These are phyloP conservation scores for Colletotrichum camelliae DNA, from an alignment of 2,329 filamentous ascomycete genomes.

Conservation along the genomic window DNA sequence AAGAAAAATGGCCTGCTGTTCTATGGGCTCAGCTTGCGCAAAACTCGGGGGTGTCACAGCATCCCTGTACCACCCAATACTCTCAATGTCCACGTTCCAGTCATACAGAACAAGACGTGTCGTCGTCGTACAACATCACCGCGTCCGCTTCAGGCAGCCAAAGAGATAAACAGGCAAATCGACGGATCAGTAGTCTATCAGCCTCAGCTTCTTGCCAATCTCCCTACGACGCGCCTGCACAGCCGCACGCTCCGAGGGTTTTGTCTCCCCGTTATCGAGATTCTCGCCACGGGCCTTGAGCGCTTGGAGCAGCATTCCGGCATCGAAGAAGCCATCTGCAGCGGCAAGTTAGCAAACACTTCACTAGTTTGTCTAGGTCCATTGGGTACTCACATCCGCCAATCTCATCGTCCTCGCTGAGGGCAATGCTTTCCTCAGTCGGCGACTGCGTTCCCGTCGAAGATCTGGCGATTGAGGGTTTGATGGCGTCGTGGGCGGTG, in stretches of 20 bases:
- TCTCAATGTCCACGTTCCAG: not conserved
- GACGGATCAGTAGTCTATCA: constrained; percentile 66
- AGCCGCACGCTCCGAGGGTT: constrained; percentile 63
- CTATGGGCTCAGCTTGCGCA: not conserved
- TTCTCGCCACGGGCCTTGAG: constrained; percentile 74
- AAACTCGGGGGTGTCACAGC: not conserved
- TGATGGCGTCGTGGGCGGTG: constrained; percentile 56
- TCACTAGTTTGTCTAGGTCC: not conserved
- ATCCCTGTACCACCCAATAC: not conserved
- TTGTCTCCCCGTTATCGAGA: constrained; percentile 55
- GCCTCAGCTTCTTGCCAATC: constrained; percentile 75
- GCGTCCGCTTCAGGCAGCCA: not conserved
- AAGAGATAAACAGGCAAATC: not conserved
- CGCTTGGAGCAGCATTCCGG: constrained; percentile 90
- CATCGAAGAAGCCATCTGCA: constrained; percentile 97
- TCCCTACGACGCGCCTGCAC: constrained; percentile 66
- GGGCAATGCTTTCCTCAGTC: constrained; percentile 71
- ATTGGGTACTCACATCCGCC: constrained; percentile 80
- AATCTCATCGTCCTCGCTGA: constrained; percentile 86
- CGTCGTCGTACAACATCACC: not conserved
- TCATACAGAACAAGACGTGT: not conserved
- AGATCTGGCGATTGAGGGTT: constrained; percentile 39
- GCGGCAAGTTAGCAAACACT: constrained; percentile 29
- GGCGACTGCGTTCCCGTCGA: constrained; percentile 62
- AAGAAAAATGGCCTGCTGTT: not conserved